A percentile compares a stretch with the other conserved stretches of the same genome.
These are phyloP conservation scores for Candida taoyuanica DNA, from an alignment of 805 yeast species.

Conservation along the genomic window DNA sequence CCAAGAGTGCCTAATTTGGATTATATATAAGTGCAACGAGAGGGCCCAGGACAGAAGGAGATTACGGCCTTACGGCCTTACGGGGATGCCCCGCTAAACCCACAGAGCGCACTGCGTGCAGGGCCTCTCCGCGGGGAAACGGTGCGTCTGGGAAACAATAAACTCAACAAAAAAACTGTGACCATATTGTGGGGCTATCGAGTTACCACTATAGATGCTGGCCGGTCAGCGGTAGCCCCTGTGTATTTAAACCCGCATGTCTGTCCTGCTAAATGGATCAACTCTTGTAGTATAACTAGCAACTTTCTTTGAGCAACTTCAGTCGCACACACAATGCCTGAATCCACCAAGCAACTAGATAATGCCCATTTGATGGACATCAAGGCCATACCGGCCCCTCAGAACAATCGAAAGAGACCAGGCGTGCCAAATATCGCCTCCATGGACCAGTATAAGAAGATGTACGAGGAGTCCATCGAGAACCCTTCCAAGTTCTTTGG, in stretches of 20 bases:
- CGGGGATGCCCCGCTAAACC: too few species aligned
- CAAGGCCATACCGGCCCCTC: conserved; percentile 23
- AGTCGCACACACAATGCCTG: conserved; percentile 24
- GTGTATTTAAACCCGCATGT: too few species aligned
- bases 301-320: too few species aligned
- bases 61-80: too few species aligned
- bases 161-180: conserved; percentile 3
- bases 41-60: neutral
- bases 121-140: neutral
- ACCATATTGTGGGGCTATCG: conserved; percentile 5
- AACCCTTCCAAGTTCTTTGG: conserved; percentile 85
- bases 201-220: too few species aligned
- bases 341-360: conserved; percentile 22
- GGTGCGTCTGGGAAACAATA: neutral
- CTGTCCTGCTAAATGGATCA: too few species aligned
- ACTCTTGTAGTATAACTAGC: too few species aligned
- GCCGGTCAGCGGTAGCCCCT: too few species aligned
- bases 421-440: conserved; percentile 22
- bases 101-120: too few species aligned
- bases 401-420: conserved; percentile 24
- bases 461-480: conserved; percentile 73
- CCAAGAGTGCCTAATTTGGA: too few species aligned
- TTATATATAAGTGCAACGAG: too few species aligned
- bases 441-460: conserved; percentile 62
- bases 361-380: conserved; percentile 30